Conservation (phyloP, 2,329 filamentous ascomycete species). For the Fonsecaea pedrosoi region DNA sequence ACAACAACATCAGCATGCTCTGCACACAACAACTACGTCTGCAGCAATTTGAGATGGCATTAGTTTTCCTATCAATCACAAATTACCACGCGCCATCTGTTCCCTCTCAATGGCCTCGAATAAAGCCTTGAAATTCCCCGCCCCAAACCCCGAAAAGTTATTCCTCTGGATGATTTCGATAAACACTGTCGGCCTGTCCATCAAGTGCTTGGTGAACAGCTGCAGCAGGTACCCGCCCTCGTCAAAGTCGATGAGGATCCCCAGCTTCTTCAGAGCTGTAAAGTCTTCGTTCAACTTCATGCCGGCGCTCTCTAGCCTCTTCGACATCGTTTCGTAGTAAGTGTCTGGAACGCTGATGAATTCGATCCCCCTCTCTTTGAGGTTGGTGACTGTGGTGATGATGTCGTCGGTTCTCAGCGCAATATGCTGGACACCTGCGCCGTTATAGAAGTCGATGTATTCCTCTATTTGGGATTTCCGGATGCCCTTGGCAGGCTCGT, state of each 20-base stretch:
- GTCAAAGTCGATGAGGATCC: conserved; percentile 94
- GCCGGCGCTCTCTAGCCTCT: conserved; percentile 69
- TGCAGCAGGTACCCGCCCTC: conserved; percentile 83
- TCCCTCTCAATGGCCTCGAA: conserved; percentile 96
- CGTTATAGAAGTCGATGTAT: conserved; percentile 87
- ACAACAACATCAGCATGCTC: background rate
- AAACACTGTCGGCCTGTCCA: conserved; percentile 95
- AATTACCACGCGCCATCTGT: conserved; percentile 83
- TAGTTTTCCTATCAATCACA: conserved; percentile 56
- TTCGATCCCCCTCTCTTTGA: conserved; percentile 86
- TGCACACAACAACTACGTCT: background rate
- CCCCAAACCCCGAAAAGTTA: conserved; percentile 89
- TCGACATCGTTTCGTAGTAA: conserved; percentile 81
- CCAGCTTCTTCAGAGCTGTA: conserved; percentile 74
- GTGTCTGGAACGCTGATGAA: conserved; percentile 89
- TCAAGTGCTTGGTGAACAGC: conserved; percentile 82
- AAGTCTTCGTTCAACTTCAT: conserved; percentile 76
- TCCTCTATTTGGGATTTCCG: conserved; percentile 95
- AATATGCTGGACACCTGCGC: conserved; percentile 91
- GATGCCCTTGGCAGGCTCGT: conserved; percentile 89
- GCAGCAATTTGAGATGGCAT: background rate
- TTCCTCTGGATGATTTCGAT: conserved; percentile 95
- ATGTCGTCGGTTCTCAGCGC: conserved; percentile 84
- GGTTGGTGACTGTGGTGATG: conserved; percentile 74
- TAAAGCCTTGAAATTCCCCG: conserved; percentile 92